phyloP scores from a whole-genome alignment of 2,329 filamentous ascomycete genomes.

The Colletotrichum brevisporum region DNA sequence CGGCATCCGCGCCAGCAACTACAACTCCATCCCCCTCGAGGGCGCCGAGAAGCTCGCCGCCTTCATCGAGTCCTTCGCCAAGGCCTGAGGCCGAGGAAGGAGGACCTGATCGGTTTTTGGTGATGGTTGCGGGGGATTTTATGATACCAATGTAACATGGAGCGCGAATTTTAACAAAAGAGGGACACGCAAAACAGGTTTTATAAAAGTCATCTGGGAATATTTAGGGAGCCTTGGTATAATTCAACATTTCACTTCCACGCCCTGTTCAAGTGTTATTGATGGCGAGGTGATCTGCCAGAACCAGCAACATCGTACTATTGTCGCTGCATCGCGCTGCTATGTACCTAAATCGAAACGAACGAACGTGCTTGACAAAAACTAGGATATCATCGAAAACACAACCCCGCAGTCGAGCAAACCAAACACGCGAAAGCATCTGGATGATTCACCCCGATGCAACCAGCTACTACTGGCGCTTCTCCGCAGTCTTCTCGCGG shows the following conservation, averaged over 20 bases:
- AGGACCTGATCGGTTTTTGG: not conserved
- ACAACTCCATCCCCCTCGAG: conserved; percentile 83
- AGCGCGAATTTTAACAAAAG: conserved; percentile 8
- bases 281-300: too few relatives aligned
- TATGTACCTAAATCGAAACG: not conserved
- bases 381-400: not conserved
- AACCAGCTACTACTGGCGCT: conserved; percentile 1
- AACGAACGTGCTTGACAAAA: conserved; percentile 5
- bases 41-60: conserved; percentile 77
- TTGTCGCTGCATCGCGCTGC: too few relatives aligned
- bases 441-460: too few relatives aligned
- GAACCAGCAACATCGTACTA: too few relatives aligned
- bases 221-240: conserved; percentile 18
- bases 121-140: not conserved
- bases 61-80: conserved; percentile 72
- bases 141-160: conserved; percentile 32
- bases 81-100: conserved; percentile 43
- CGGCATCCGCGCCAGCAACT: conserved; percentile 89
- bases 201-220: conserved; percentile 11
- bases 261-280: not conserved
- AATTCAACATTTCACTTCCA: conserved; percentile 33
- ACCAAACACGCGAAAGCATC: not conserved
- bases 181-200: conserved; percentile 10
- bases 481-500: conserved; percentile 53
- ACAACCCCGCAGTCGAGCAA: not conserved